Evolutionary conservation across 2,329 filamentous ascomycete species (phyloP), one percentile per base, ranked within the genome.

Genomic region (Diaporthe helianthi): DNA sequence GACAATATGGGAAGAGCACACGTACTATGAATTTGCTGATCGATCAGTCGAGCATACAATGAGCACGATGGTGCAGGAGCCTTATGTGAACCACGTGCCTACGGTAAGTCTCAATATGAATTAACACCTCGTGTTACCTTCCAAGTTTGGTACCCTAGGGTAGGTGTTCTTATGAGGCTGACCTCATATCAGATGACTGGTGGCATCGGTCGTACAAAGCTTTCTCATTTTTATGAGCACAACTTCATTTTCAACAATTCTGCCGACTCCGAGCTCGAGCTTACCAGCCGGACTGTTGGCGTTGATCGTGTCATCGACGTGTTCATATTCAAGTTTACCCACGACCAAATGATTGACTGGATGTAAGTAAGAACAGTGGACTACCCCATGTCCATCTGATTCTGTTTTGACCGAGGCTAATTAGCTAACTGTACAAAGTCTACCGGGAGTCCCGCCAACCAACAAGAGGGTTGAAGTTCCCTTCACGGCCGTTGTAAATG

Each of bases 191-290:
- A 84, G 81, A 76, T 89, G 71, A 90, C 89, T 0, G 92, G 92
- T 2, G 92, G 92, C 0, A 85, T 93, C 41, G 92, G 92, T 0
- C 85, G 92, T 22, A 80, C 81, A 2, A 80, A 80, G 1, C 80
- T 94, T 10, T 88, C 89, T 0, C 79, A 82, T 6, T 95, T 94
- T 75, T 94, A 94, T 78, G 83, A 84, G 0, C 76, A 93, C 71
- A 87, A 93, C 75, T 94, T 95, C 79, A 90, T 94, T 74, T 92
- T 90, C 76, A 88, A 83, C 69, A 95, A 94, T 72, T 87, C 92
- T 0, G 83, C 82, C 0, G 91, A 93, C 72, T 89, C 90, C 0
- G 81, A 82, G 4, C 81, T 94, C 2, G 89, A 93, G 74, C 85
- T 94, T 1, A 83, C 93, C 38, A 92, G 89, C 71, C 86, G 92